A percentile compares a stretch with the other conserved stretches of the same genome.
Evolutionary conservation across 805 yeast species (phyloP).

Genomic region (Saccharomycopsis sp.): DNA sequence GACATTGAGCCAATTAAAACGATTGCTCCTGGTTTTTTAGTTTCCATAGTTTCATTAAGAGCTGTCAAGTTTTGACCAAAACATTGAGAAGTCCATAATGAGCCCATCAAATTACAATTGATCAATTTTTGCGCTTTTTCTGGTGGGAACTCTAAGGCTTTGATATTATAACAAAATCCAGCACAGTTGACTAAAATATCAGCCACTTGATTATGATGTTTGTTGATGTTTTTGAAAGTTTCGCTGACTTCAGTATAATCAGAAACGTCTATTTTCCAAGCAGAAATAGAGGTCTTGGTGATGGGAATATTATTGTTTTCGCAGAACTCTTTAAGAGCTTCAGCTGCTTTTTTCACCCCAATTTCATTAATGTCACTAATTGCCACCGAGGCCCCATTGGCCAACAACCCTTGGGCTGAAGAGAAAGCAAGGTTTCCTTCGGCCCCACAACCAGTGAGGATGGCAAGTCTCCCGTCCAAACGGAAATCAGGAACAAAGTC

Average conservation of each 20-base stretch:
- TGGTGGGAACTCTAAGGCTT: slow-evolving; percentile 60
- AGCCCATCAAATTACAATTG: slow-evolving; percentile 57
- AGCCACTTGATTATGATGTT: slow-evolving; percentile 42
- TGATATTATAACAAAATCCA: slow-evolving; percentile 58
- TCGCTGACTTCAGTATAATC: slow-evolving; percentile 40
- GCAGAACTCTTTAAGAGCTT: slow-evolving; percentile 40
- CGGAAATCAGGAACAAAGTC: too few relatives aligned
- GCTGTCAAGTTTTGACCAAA: slow-evolving; percentile 58
- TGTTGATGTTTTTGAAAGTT: slow-evolving; percentile 40
- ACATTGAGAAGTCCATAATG: slow-evolving; percentile 55
- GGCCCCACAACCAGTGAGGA: too few relatives aligned
- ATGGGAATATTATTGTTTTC: slow-evolving; percentile 26
- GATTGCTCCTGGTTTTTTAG: slow-evolving; percentile 44
- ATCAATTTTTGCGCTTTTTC: slow-evolving; percentile 52
- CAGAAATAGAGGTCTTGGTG: slow-evolving; percentile 27
- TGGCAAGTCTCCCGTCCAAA: too few relatives aligned
- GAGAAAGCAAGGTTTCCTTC: too few relatives aligned
- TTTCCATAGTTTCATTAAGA: slow-evolving; percentile 27
- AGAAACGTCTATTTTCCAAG: slow-evolving; percentile 56
- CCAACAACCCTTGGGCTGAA: slow-evolving; percentile 46
- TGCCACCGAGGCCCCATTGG: slow-evolving; percentile 40
- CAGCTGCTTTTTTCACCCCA: slow-evolving; percentile 42
- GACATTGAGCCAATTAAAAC: slow-evolving; percentile 67
- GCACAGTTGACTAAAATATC: slow-evolving; percentile 54
- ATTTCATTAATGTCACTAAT: slow-evolving; percentile 52